A percentile compares a stretch with the other conserved stretches of the same genome.
Evolutionary conservation across 2,329 filamentous ascomycete genomes (phyloP).

Genomic region (Calonectria pseudoreteaudii): DNA sequence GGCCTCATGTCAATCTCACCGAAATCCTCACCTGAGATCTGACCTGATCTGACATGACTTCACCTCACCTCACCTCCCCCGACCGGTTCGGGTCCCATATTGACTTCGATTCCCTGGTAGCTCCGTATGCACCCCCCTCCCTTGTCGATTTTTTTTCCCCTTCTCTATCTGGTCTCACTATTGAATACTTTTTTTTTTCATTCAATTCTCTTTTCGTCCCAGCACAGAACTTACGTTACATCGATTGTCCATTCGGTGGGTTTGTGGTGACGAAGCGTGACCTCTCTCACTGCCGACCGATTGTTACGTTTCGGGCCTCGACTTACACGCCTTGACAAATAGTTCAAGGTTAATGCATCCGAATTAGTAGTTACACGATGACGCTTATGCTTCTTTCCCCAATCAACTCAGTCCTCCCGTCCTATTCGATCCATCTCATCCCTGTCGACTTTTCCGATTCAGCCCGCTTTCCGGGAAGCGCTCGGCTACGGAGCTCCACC

Average conservation of each 20-base stretch:
- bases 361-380: constrained; percentile 10
- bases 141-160: not conserved
- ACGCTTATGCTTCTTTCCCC: constrained; percentile 15
- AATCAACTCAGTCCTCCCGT: constrained; percentile 17
- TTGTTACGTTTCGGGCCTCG: not conserved
- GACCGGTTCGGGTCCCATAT: constrained; percentile 35
- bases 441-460: constrained; percentile 37
- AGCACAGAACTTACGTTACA: not conserved
- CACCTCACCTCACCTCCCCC: constrained; percentile 34
- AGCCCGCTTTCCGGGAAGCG: constrained; percentile 42
- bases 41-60: constrained; percentile 36
- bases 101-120: not conserved
- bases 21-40: constrained; percentile 43
- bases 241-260: not conserved
- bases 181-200: not conserved
- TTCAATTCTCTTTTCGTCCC: not conserved
- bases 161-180: not conserved
- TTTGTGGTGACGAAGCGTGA: not conserved
- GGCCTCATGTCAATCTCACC: constrained; percentile 42
- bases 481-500: constrained; percentile 44
- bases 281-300: not conserved
- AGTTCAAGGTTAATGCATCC: constrained; percentile 5
- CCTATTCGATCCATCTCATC: constrained; percentile 28
- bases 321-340: constrained; percentile 13
- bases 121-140: not conserved